phyloP scores from a whole-genome alignment of 1,284 basidiomycete species.

The Vanrija humicola region DNA sequence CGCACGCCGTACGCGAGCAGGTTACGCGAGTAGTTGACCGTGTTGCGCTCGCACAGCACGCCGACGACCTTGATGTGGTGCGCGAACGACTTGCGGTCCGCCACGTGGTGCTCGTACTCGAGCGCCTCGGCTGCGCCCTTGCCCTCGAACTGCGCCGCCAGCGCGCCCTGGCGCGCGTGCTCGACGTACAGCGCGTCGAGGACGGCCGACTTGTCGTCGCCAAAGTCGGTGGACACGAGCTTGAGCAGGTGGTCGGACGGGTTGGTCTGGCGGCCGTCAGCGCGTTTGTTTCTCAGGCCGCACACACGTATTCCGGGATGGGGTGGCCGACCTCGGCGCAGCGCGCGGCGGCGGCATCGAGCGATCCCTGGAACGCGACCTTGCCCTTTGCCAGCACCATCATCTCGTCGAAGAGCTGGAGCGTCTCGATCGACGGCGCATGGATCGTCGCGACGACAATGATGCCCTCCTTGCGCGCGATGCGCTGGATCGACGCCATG shows the following conservation, averaged over 20 bases:
- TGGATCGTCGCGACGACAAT: conserved; percentile 47
- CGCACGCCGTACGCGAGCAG: conserved; percentile 62
- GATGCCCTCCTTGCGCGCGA: conserved; percentile 11
- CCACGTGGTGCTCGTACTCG: neutral
- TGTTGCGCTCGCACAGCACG: conserved; percentile 14
- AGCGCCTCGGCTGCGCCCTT: neutral
- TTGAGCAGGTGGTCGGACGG: conserved; percentile 34
- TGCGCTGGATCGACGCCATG: conserved; percentile 14
- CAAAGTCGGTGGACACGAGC: conserved; percentile 33
- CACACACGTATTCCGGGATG: conserved; percentile 13
- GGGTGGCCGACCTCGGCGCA: conserved; percentile 19
- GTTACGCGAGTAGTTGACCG: conserved; percentile 38
- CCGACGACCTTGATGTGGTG: conserved; percentile 3
- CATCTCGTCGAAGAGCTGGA: conserved; percentile 41
- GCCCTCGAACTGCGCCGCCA: neutral
- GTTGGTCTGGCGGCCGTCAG: conserved; percentile 9
- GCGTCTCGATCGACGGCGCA: conserved; percentile 45
- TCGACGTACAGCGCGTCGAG: conserved; percentile 4
- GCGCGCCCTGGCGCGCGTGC: neutral
- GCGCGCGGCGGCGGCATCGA: conserved; percentile 13
- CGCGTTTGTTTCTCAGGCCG: too few species aligned
- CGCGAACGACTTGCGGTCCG: conserved; percentile 1
- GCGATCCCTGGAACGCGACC: conserved; percentile 28
- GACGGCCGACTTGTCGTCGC: conserved; percentile 3
- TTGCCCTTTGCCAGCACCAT: conserved; percentile 40